Base-by-base conservation (phyloP, 2,329 filamentous ascomycete species). In the Pseudocercospora fijiensis region DNA sequence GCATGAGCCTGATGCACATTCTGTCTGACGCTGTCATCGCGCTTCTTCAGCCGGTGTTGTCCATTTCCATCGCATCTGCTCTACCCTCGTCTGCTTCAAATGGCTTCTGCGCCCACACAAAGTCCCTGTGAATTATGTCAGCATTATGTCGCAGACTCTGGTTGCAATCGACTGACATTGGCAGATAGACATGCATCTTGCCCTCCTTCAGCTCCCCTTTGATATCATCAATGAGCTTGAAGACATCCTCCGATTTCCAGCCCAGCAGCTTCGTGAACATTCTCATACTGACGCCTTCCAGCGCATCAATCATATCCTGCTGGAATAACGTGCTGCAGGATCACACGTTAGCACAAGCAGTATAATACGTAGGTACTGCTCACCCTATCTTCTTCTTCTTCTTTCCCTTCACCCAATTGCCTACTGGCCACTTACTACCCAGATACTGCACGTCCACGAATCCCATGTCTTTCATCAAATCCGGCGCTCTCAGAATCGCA, bases 301-400 rank as follows among this genome's bases (percentile, higher is more conserved):
- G 24, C 20, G 49, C 49, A 24, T 52, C 49, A 8, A 52, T 13
- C 49, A 52, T 52, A 7, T 52, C 49, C 11, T 52, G 49, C 24
- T 52, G 49, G 24, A 52, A 52, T 11, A 52, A 13, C 9, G 49
- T 16, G 9, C 49, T 52, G 49, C 24, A 52, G 10, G 2, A n/a
- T 28, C 11, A 24, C 20, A 22, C 27, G 16, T 52, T 22, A 52
- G 24, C 10, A 28, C 1, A 4, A 11, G n/a, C 49, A 4, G 3
- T 13, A 52, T n/a, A 26, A 52, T 5, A 4, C 9, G 24, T 16
- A 16, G 3, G 11, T 2, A 7, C 8, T 4, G 27, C 49, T 27
- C 10, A 22, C 49, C 49, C 49, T 24, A 52, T 52, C 49, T 52
- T 52, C 49, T 52, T 52, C 49, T 52, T 22, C 49, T 52, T 52